Base-by-base conservation (phyloP, 179 eudicot genomes). In the Silene coronaria region DNA sequence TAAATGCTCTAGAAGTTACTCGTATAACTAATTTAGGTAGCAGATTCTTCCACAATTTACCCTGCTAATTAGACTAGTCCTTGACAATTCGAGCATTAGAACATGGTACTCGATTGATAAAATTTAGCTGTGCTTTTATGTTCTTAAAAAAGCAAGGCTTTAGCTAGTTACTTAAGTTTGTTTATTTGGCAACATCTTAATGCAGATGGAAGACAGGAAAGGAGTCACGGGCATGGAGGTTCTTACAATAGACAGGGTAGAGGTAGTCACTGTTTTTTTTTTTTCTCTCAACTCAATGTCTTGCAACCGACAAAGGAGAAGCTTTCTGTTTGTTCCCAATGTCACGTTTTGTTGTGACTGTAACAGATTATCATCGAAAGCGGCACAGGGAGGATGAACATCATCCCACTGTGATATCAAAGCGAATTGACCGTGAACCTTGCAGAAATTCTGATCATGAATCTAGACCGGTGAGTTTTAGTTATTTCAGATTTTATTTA, bases 361-460 rank as follows among this genome's bases (percentile, higher is more conserved):
- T 58, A 65, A 21, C 76, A 92, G 98, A 90, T 84, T 87, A 74
- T 75, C 78, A 82, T 5, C 91, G 93, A 62, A 95, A 95, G 88
- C 84, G 99, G 71, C 72, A 87, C 42, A 84, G 97, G 71, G 99
- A 95, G 64, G 99, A 95, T 76, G 99, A 95, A 36, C 91, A 89
- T 21, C 89, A 76, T 64, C 88, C 87, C 59, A 81, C 89, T 71
- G 96, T 89, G 58, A 71, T 85, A 58, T 76, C 91, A 23, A 92
- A 91, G 84, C 91, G 97, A 85, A 78, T 66, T 12, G 93, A 87
- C 69, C 86, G 84, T 60, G 99, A 92, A 74, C 80, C 90, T 34
- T 79, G 87, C 61, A 89, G 91, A 80, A 86, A 87, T 61, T 75
- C 91, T 60, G 95, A 92, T 76, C 82, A 82, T 61, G 99, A 92